Conservation (phyloP, 352 stramenopile species). For the Globisporangium lucens region DNA sequence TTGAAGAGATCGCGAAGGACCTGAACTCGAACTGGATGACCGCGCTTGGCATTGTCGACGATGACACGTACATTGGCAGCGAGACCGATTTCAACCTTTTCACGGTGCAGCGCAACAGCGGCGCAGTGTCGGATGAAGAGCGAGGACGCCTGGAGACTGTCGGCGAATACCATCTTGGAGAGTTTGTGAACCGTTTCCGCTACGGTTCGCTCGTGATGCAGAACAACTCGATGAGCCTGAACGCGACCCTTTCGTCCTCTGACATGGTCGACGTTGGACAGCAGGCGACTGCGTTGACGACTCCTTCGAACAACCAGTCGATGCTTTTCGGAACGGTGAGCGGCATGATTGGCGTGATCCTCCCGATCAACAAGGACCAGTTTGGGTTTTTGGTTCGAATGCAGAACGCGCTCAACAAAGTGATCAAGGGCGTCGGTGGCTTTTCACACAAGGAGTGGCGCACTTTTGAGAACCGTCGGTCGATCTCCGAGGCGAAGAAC, state of each 20-base stretch:
- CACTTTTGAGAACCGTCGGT: slow-evolving; percentile 90
- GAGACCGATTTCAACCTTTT: slow-evolving; percentile 97
- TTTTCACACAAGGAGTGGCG: slow-evolving; percentile 93
- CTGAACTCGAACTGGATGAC: slow-evolving; percentile 97
- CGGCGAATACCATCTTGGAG: slow-evolving; percentile 94
- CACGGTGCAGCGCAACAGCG: slow-evolving; percentile 91
- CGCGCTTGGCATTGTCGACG: slow-evolving; percentile 91
- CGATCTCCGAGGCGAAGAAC: slow-evolving; percentile 80
- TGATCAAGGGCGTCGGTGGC: slow-evolving; percentile 90
- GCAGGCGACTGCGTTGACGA: slow-evolving; percentile 1
- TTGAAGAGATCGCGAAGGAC: slow-evolving; percentile 96
- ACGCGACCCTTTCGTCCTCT: slow-evolving; percentile 13
- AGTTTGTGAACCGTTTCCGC: slow-evolving; percentile 96
- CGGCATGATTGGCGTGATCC: slow-evolving; percentile 93
- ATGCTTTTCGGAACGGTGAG: slow-evolving; percentile 95
- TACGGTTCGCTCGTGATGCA: slow-evolving; percentile 96
- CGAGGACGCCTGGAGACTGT: slow-evolving; percentile 90
- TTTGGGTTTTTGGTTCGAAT: slow-evolving; percentile 91
- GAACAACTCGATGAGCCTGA: slow-evolving; percentile 30
- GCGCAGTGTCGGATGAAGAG: slow-evolving; percentile 92
- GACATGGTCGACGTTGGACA: slow-evolving; percentile 57
- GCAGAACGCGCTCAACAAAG: slow-evolving; percentile 85
- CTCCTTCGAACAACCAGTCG: slow-evolving; percentile 28
- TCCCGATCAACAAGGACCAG: slow-evolving; percentile 90
- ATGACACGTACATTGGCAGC: slow-evolving; percentile 94